A percentile compares a stretch with the other conserved stretches of the same genome.
These are phyloP conservation scores for Calamus simplicifolius DNA, from an alignment of 176 grass and related monocot genomes.

Conservation along the genomic window DNA sequence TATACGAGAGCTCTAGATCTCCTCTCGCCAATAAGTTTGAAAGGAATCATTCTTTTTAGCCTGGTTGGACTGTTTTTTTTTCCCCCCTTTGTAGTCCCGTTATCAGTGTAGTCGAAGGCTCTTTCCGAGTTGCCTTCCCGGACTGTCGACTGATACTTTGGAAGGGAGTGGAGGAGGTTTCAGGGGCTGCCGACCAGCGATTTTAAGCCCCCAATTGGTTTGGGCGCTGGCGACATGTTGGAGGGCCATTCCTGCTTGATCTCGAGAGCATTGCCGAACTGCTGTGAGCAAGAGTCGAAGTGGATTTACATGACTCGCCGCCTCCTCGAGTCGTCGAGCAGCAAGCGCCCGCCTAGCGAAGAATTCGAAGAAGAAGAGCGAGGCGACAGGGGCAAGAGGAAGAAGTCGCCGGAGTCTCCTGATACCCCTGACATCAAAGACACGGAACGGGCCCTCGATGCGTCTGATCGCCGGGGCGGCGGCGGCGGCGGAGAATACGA, in stretches of 20 bases:
- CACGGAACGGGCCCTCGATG: not conserved
- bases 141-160: not conserved
- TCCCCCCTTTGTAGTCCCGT: not conserved
- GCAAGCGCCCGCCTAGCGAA: slow-evolving; percentile 4
- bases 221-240: slow-evolving; percentile 6
- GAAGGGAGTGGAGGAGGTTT: not conserved
- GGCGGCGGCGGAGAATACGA: not conserved
- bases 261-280: slow-evolving; percentile 1
- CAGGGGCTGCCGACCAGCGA: not conserved
- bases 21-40: not conserved
- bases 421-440: slow-evolving; percentile 12
- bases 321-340: not conserved
- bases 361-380: slow-evolving; percentile 4
- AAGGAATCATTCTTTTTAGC: not conserved
- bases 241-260: slow-evolving; percentile 4
- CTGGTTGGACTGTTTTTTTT: not conserved
- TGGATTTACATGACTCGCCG: slow-evolving; percentile 5
- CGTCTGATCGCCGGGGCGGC: not conserved
- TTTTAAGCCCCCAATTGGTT: not conserved
- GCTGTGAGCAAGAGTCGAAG: slow-evolving; percentile 5
- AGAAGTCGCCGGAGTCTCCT: not conserved
- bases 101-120: too few relatives aligned
- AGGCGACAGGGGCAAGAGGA: not conserved
- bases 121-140: too few relatives aligned
- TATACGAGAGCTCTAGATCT: not conserved